Percentiles rank a stretch among this genome's conserved stretches.
Evolutionary conservation across 2,329 filamentous ascomycete species (phyloP).

Genomic region (Cladosporium cucumerinum): DNA sequence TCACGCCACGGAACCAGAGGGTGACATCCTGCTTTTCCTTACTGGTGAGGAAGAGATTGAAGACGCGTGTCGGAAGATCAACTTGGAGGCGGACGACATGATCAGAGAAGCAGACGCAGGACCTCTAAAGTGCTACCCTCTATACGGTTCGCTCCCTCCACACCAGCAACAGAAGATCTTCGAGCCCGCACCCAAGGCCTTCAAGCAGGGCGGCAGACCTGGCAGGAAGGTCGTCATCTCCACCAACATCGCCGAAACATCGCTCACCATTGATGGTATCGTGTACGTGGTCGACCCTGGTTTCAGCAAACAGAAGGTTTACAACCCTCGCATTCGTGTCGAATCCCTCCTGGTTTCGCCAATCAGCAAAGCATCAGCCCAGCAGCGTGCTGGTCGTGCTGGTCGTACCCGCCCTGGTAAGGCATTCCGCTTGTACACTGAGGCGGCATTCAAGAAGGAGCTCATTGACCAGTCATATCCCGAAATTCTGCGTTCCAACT

Average conservation of each 20-base stretch:
- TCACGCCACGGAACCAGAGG: conserved; percentile 85
- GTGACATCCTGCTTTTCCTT: conserved; percentile 89
- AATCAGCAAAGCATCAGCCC: conserved; percentile 95
- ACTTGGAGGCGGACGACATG: conserved; percentile 86
- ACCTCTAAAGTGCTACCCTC: conserved; percentile 82
- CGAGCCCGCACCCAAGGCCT: conserved; percentile 74
- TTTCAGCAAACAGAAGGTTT: conserved; percentile 99
- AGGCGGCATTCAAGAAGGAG: conserved; percentile 94
- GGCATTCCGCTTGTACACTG: conserved; percentile 95
- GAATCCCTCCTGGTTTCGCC: conserved; percentile 96
- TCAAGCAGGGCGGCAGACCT: conserved; percentile 71
- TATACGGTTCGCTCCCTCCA: conserved; percentile 90
- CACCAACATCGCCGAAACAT: conserved; percentile 97
- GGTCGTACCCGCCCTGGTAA: conserved; percentile 98
- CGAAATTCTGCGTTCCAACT: conserved; percentile 89
- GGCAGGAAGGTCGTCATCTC: conserved; percentile 93
- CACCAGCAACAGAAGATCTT: conserved; percentile 95
- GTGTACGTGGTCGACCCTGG: conserved; percentile 99
- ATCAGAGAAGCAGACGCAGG: conserved; percentile 86
- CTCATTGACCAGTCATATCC: conserved; percentile 96
- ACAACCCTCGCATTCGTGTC: conserved; percentile 93
- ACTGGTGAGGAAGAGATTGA: conserved; percentile 99
- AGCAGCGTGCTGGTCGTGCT: conserved; percentile 96
- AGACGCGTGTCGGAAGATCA: conserved; percentile 89
- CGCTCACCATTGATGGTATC: conserved; percentile 95